phyloP scores from a whole-genome alignment of 192 early-diverging fungal genomes.

The Hyaloraphidium curvatum region DNA sequence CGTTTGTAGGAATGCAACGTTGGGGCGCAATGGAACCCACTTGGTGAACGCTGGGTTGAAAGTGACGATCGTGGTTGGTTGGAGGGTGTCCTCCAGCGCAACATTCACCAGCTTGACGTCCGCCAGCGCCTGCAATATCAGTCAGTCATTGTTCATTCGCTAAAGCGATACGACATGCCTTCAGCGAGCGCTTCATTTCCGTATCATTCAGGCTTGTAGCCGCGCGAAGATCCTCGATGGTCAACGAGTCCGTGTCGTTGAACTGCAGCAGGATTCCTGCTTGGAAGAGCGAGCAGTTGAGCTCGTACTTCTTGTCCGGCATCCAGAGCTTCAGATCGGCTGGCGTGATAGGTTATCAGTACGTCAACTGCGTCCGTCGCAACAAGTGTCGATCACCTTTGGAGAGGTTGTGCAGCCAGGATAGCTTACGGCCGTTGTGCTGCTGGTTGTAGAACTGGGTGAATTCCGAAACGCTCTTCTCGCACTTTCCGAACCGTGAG shows the following conservation, averaged over 20 bases:
- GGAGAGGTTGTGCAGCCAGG: slow-evolving; percentile 65
- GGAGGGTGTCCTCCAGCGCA: too few relatives aligned
- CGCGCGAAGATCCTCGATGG: slow-evolving; percentile 28
- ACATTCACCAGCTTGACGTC: slow-evolving; percentile 32
- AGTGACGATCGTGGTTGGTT: slow-evolving; percentile 4
- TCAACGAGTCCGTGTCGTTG: slow-evolving; percentile 27
- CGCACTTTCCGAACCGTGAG: too few relatives aligned
- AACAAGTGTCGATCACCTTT: slow-evolving; percentile 24
- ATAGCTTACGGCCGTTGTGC: slow-evolving; percentile 54
- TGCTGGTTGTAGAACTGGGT: slow-evolving; percentile 45
- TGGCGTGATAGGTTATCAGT: slow-evolving; percentile 9
- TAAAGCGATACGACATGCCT: slow-evolving; percentile 15
- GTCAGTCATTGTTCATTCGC: neutral
- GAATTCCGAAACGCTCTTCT: slow-evolving; percentile 45
- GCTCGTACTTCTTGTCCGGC: slow-evolving; percentile 58
- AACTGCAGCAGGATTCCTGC: slow-evolving; percentile 44
- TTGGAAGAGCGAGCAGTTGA: slow-evolving; percentile 52
- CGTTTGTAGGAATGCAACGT: slow-evolving; percentile 6
- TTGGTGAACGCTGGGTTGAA: slow-evolving; percentile 8
- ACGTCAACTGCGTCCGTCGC: neutral
- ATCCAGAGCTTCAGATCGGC: slow-evolving; percentile 44
- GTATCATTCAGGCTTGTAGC: slow-evolving; percentile 27
- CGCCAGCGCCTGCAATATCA: slow-evolving; percentile 21
- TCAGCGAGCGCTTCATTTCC: slow-evolving; percentile 39
- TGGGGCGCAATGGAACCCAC: neutral